These are phyloP conservation scores for Cornus kousa DNA, from an alignment of 148 eudicot species.

Conservation along the genomic window DNA sequence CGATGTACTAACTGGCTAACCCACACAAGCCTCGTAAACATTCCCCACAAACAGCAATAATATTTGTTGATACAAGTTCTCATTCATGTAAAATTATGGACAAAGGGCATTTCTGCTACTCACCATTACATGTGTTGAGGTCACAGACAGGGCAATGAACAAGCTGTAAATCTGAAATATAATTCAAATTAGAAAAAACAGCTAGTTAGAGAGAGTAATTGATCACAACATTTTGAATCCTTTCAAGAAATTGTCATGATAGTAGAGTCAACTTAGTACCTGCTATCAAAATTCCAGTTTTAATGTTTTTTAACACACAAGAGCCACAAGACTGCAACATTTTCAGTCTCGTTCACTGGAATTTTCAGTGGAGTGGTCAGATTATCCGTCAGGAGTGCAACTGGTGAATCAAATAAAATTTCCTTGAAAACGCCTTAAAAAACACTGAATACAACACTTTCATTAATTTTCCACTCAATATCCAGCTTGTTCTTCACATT, in stretches of 20 bases:
- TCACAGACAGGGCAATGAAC: constrained; percentile 96
- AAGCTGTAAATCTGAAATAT: constrained; percentile 81
- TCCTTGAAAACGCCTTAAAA: too few species aligned
- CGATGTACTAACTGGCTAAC: too few species aligned
- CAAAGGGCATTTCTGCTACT: constrained; percentile 19
- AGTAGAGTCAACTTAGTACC: too few species aligned
- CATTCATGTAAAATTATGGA: background rate
- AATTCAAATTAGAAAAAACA: background rate
- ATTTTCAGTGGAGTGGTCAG: constrained; percentile 45
- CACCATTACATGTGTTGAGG: constrained; percentile 91
- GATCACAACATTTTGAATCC: background rate
- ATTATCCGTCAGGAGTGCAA: constrained; percentile 73
- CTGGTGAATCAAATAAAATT: constrained; percentile 58
- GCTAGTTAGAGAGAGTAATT: background rate
- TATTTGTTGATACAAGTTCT: background rate
- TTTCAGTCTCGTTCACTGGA: constrained; percentile 29
- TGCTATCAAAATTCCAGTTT: too few species aligned
- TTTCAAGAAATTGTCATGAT: constrained; percentile 18
- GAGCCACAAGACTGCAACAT: constrained; percentile 51
- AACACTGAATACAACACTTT: too few species aligned
- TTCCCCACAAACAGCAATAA: too few species aligned
- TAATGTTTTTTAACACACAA: too few species aligned
- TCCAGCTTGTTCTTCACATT: constrained; percentile 57
- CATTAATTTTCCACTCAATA: constrained; percentile 87
- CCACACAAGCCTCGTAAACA: too few species aligned